Evolutionary conservation across 768 basidiomycete genomes (phyloP), one percentile per base, ranked within the genome.

Genomic region (Phlebiopsis flavidoalba): DNA sequence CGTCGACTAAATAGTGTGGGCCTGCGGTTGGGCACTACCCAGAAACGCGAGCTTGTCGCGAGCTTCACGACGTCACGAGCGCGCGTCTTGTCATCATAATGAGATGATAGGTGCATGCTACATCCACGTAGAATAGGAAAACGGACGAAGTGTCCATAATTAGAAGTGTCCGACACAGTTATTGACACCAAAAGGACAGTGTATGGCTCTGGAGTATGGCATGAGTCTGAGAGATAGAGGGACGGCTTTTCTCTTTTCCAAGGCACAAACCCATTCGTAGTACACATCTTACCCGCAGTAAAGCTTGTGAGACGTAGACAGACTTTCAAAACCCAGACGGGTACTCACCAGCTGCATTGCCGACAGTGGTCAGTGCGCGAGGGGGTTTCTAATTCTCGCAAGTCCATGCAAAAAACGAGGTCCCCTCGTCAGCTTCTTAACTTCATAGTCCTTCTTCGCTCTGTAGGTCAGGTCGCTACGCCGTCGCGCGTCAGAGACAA

Each of bases 101-200:
- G 49, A 95, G 69, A 67, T 99, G 95, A 67, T 94, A 97, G 19
- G 80, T 79, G 69, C 94, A 96, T 2, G 95, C 85, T n/a, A 93
- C 17, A 70, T 97, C 93, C 56, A 98, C 95, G 65, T 81, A 96
- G 74, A 95, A 89, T 0, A 98, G 82, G 76, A 98, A n/a, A 98
- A 19, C 95, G 89, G 55, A 97, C 76, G 66, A 93, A 93, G 73
- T 91, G 82, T 0, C 89, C 89, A 64, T 97, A 87, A 72, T 98
- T 99, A n/a, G 75, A 80, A 84, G 71, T 93, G 88, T 0, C 97
- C 97, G 63, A 99, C 89, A 69, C 95, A 96, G 66, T 95, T 98
- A 72, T 93, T 88, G n/a, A n/a, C 35, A 94, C 85, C 93, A 92
- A 95, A n/a, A 7, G 92, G 93, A 70, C 92, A 93, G 69, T 94